Percentiles rank a stretch among this genome's conserved stretches.
These are phyloP conservation scores for Tricholomella constricta DNA, from an alignment of 768 basidiomycete genomes.

Conservation along the genomic window DNA sequence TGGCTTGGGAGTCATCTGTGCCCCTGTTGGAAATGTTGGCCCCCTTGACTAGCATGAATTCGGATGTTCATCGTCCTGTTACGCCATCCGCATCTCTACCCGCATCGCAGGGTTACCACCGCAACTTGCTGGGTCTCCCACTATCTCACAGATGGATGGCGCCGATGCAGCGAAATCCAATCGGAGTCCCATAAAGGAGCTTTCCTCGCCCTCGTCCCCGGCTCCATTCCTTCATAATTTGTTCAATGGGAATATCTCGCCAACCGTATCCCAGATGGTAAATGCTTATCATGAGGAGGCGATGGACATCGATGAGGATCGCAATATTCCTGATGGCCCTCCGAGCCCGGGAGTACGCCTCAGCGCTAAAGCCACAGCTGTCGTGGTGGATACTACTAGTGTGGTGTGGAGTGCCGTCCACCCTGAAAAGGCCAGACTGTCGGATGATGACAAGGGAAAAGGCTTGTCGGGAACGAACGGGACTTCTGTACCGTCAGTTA, in stretches of 20 bases:
- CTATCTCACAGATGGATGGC: not conserved
- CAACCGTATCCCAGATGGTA: not conserved
- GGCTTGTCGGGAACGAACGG: constrained; percentile 42
- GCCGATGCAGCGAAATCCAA: not conserved
- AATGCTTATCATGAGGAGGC: not conserved
- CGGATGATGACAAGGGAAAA: constrained; percentile 11
- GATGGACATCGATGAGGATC: constrained; percentile 12
- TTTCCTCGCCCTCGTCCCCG: not conserved
- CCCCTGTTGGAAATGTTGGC: not conserved
- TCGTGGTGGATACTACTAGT: constrained; percentile 51
- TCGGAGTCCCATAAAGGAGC: not conserved
- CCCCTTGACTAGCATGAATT: not conserved
- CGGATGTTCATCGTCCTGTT: not conserved
- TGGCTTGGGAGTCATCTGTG: not conserved
- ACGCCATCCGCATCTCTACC: not conserved
- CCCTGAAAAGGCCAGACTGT: constrained; percentile 13
- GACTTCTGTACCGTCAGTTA: not conserved
- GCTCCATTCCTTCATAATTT: not conserved
- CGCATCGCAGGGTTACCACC: not conserved
- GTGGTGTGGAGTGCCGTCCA: constrained; percentile 43
- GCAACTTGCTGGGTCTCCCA: not conserved
- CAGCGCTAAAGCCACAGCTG: constrained; percentile 4
- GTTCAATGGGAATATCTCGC: not conserved
- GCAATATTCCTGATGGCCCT: too few species aligned
- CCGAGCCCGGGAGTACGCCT: not conserved